phyloP scores from a whole-genome alignment of 306 rosid genomes.

The Corylus americana region DNA sequence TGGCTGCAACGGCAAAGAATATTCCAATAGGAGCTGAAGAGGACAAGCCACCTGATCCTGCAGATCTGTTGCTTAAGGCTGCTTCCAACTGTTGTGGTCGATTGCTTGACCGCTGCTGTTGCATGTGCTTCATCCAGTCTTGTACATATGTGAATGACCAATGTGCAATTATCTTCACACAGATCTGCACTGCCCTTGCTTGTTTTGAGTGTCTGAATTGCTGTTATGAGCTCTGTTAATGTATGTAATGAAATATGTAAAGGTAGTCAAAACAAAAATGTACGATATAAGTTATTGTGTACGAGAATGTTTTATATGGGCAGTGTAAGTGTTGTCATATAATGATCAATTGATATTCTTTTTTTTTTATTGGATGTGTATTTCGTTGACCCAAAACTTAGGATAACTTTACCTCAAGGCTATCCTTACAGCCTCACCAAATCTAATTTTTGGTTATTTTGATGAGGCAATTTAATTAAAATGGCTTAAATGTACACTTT shows the following conservation, averaged over 20 bases:
- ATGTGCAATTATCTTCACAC: conserved; percentile 62
- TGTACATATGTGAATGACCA: conserved; percentile 58
- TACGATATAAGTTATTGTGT: background rate
- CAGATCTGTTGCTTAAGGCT: conserved; percentile 59
- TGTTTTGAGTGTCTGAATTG: conserved; percentile 75
- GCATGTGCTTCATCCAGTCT: conserved; percentile 71
- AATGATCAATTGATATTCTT: background rate
- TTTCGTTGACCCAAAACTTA: background rate
- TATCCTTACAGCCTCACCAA: no score
- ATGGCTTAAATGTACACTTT: no score
- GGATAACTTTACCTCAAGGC: no score
- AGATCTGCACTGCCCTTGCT: conserved; percentile 76
- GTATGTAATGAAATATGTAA: conserved; percentile 18
- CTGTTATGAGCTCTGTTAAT: conserved; percentile 70
- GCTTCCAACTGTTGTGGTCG: conserved; percentile 54
- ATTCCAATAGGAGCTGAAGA: conserved; percentile 54
- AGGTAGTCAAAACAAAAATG: conserved; percentile 8
- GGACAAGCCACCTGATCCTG: conserved; percentile 50
- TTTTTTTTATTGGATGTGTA: background rate
- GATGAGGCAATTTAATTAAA: no score
- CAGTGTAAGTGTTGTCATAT: background rate
- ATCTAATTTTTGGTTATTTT: no score
- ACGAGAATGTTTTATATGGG: background rate
- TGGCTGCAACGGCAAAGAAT: conserved; percentile 60
- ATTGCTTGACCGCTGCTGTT: conserved; percentile 47